Conservation (phyloP, 768 basidiomycete species). For the Tubosaeta sp. region DNA sequence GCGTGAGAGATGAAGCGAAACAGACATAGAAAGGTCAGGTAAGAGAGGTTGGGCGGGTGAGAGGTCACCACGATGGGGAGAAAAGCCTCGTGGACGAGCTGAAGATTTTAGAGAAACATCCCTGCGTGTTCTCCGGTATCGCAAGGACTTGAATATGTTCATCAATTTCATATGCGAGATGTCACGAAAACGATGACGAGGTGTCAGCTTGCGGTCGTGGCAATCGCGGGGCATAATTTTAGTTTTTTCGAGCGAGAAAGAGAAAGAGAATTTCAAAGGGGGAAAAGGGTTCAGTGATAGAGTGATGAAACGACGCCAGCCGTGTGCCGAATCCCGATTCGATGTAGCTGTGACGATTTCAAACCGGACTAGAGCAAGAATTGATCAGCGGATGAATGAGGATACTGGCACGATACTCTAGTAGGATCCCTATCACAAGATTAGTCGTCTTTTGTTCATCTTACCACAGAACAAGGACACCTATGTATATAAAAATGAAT, state of each 20-base stretch:
- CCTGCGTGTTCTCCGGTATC: constrained; percentile 8
- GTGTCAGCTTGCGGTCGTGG: constrained; percentile 5
- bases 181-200: constrained; percentile 14
- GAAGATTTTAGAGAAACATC: constrained; percentile 3
- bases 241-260: constrained; percentile 10
- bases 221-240: constrained; percentile 9
- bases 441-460: no score
- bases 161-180: constrained; percentile 16
- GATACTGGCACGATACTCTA: no score
- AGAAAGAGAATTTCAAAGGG: constrained; percentile 8
- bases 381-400: neutral
- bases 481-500: no score
- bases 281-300: neutral
- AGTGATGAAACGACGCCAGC: neutral
- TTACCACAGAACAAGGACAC: no score
- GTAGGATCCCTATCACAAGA: no score
- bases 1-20: neutral
- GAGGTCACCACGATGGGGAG: constrained; percentile 2
- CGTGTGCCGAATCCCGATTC: neutral
- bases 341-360: constrained; percentile 3
- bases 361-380: constrained; percentile 11
- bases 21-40: neutral
- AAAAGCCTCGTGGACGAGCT: constrained; percentile 2
- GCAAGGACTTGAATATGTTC: constrained; percentile 21
- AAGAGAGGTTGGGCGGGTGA: constrained; percentile 3